Base-by-base conservation (phyloP, 176 grass and related monocot genomes). In the Bromus sterilis region DNA sequence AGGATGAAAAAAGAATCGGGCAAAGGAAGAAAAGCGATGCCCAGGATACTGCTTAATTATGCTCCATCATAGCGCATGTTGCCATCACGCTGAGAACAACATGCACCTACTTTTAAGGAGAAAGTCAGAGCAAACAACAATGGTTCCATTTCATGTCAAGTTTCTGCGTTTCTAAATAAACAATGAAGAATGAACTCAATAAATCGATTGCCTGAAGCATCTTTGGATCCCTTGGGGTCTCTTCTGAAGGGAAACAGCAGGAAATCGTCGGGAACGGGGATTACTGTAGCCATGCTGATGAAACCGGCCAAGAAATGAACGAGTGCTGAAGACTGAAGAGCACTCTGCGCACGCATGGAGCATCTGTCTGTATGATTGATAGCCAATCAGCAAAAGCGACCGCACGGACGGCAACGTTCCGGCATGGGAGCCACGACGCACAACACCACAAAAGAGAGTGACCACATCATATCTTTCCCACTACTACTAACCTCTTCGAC, bases 401-500 rank as follows among this genome's bases (percentile, higher is more conserved):
- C 16, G 68, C 42, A 84, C 67, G 82, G 61, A 70, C 51, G 81
- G 49, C 81, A 61, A 51, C 26, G 69, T 74, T 25, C 11, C 39
- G 20, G 40, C 29, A 88, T 80, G 82, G 87, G 70, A 60, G 77
- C 81, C 81, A 89, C 87, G 81, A 89, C 11, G 81, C 81, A 42
- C 77, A 15, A 26, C 86, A 65, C 39, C 30, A 77, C 56, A 82
- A 66, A 34, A 7, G 24, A 66, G n/a, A 31, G 30, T 20, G 39
- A 49, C 23, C 23, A 49, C 58, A 44, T n/a, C n/a, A 83, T 25
- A 4, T 30, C 18, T 84, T n/a, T n/a, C n/a, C n/a, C n/a, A n/a
- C n/a, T n/a, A n/a, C n/a, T n/a, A n/a, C n/a, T n/a, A n/a, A n/a
- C n/a, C n/a, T n/a, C n/a, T n/a, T n/a, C n/a, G n/a, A n/a, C n/a